These are phyloP conservation scores for Pholiota conissans DNA, from an alignment of 768 basidiomycete genomes.

Conservation along the genomic window DNA sequence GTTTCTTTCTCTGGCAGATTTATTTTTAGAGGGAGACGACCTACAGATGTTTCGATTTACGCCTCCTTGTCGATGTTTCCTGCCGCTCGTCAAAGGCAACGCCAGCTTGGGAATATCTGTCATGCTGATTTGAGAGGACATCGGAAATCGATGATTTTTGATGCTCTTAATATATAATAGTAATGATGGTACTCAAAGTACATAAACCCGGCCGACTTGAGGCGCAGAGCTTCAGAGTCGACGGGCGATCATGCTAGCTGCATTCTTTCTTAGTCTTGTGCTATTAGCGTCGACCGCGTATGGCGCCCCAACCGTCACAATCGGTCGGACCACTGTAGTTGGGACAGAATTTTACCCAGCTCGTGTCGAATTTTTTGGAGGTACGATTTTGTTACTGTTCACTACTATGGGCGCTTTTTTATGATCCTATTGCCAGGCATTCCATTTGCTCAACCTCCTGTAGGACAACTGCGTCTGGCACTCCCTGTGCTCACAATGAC, in stretches of 20 bases:
- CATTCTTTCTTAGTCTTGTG: not conserved
- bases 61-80: not conserved
- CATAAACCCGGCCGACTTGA: not conserved
- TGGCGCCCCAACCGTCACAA: not conserved
- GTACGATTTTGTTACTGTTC: not conserved
- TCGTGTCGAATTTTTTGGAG: not conserved
- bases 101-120: not conserved
- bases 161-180: not conserved
- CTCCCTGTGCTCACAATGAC: constrained; percentile 41
- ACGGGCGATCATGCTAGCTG: not conserved
- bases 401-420: not conserved
- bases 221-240: not conserved
- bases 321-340: not conserved
- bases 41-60: not conserved
- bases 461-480: constrained; percentile 43
- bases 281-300: not conserved
- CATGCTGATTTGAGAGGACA: not conserved
- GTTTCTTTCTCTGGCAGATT: not conserved
- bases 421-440: constrained; percentile 30
- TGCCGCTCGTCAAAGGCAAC: not conserved
- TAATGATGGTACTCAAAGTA: not conserved
- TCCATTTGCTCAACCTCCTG: constrained; percentile 51
- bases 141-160: not conserved
- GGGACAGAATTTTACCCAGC: not conserved
- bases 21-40: not conserved